phyloP scores from a whole-genome alignment of 164 flowering plant species.

The Dillenia turbinata region DNA sequence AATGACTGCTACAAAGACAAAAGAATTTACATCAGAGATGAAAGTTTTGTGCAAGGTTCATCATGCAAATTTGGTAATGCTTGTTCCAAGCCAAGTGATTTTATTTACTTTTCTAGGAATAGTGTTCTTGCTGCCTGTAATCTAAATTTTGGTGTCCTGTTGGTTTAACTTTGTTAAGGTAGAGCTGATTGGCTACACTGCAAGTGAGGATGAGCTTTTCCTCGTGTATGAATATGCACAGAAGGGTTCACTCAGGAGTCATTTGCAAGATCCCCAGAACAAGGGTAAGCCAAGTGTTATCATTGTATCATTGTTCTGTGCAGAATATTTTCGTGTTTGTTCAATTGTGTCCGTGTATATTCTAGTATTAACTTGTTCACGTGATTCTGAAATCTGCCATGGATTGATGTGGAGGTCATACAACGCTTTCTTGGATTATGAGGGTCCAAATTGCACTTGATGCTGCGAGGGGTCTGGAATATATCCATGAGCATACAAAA shows the following conservation, averaged over 20 bases:
- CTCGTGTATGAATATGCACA: conserved; percentile 86
- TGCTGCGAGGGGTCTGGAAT: conserved; percentile 92
- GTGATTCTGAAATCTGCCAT: conserved; percentile 6
- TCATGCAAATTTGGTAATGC: conserved; percentile 83
- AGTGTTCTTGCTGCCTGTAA: conserved; percentile 2
- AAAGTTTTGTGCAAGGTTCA: conserved; percentile 92
- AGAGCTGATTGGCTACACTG: conserved; percentile 94
- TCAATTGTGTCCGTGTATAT: no score
- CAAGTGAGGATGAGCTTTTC: conserved; percentile 75
- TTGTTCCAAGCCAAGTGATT: conserved; percentile 2
- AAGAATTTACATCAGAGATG: conserved; percentile 83
- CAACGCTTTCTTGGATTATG: conserved; percentile 86
- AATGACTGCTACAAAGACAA: conserved; percentile 89
- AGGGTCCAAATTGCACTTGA: conserved; percentile 92
- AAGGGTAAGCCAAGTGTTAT: conserved; percentile 44
- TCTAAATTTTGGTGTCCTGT: conserved; percentile 25
- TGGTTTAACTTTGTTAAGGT: conserved; percentile 72
- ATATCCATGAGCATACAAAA: conserved; percentile 94
- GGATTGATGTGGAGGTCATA: conserved; percentile 43
- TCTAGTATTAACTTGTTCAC: background rate
- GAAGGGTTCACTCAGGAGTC: conserved; percentile 79
- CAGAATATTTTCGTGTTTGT: no score
- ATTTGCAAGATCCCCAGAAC: conserved; percentile 83
- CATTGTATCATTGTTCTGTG: background rate
- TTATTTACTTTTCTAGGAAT: background rate